A percentile compares a stretch with the other conserved stretches of the same genome.
These are phyloP conservation scores for Rhodosporidiobolus odoratus DNA, from an alignment of 768 basidiomycete species.

Conservation along the genomic window DNA sequence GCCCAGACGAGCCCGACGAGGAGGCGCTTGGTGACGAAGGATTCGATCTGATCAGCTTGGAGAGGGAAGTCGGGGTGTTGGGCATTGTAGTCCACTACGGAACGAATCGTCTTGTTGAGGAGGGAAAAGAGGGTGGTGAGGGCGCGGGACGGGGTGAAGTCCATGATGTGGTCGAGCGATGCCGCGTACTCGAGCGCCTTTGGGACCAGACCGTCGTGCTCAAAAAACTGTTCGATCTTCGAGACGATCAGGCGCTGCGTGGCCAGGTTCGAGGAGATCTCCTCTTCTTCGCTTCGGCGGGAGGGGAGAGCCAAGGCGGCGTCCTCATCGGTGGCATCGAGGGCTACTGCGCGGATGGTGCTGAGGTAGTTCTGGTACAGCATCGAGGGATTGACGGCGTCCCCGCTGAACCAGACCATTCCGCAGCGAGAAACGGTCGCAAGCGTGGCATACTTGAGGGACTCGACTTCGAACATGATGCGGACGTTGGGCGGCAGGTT, in stretches of 20 bases:
- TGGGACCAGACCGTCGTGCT: slow-evolving; percentile 71
- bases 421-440: slow-evolving; percentile 99
- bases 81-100: slow-evolving; percentile 86
- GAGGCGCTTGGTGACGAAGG: slow-evolving; percentile 82
- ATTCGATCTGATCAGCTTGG: slow-evolving; percentile 71
- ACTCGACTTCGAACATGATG: slow-evolving; percentile 99
- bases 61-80: slow-evolving; percentile 95
- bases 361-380: slow-evolving; percentile 82
- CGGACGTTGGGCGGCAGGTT: slow-evolving; percentile 94
- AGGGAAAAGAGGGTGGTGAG: slow-evolving; percentile 95
- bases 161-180: slow-evolving; percentile 96
- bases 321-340: slow-evolving; percentile 81
- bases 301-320: slow-evolving; percentile 7
- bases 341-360: slow-evolving; percentile 63
- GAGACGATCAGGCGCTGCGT: slow-evolving; percentile 61
- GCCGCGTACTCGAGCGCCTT: slow-evolving; percentile 72
- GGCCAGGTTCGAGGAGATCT: slow-evolving; percentile 47
- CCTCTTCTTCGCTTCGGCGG: slow-evolving; percentile 6
- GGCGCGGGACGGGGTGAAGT: slow-evolving; percentile 85
- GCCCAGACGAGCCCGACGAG: slow-evolving; percentile 95
- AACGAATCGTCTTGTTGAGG: slow-evolving; percentile 89
- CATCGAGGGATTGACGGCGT: slow-evolving; percentile 85
- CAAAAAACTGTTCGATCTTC: slow-evolving; percentile 70
- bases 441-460: slow-evolving; percentile 89
- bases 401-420: slow-evolving; percentile 99